phyloP scores from a whole-genome alignment of 176 grass and related monocot species.

The Oryza rufipogon region DNA sequence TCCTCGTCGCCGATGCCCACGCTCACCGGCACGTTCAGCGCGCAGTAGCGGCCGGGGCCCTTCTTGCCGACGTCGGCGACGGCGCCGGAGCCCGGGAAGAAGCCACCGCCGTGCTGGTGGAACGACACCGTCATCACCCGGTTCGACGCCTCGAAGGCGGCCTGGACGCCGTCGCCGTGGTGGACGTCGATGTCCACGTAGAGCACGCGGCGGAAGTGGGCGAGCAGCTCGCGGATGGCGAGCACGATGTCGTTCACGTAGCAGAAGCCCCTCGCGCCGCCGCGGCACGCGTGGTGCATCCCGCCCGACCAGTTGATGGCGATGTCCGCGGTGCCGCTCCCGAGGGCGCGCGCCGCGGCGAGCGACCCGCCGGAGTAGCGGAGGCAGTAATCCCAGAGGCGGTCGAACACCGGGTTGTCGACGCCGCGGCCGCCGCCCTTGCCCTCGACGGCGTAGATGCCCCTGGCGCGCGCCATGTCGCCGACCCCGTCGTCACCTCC shows the following conservation, averaged over 20 bases:
- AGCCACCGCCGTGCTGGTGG: conserved; percentile 31
- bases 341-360: conserved; percentile 48
- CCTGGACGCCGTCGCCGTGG: conserved; percentile 76
- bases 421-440: conserved; percentile 4
- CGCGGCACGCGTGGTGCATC: conserved; percentile 62
- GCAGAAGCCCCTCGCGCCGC: conserved; percentile 60
- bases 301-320: conserved; percentile 71
- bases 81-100: conserved; percentile 57
- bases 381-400: conserved; percentile 63
- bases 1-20: conserved; percentile 62
- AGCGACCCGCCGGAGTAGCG: conserved; percentile 57
- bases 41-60: conserved; percentile 33
- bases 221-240: conserved; percentile 56
- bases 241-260: conserved; percentile 87
- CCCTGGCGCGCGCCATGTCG: not conserved
- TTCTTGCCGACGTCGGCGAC: conserved; percentile 33
- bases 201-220: conserved; percentile 50
- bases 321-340: conserved; percentile 46
- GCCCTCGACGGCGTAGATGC: not conserved
- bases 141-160: conserved; percentile 47
- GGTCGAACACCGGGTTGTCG: conserved; percentile 53
- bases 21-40: conserved; percentile 61
- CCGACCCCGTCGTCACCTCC: not conserved
- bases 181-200: conserved; percentile 96
- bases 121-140: conserved; percentile 79